Percentiles rank a stretch among this genome's conserved stretches.
Conservation (phyloP, 1,139 yeast genomes). For the Scheffersomyces illinoinensis region DNA sequence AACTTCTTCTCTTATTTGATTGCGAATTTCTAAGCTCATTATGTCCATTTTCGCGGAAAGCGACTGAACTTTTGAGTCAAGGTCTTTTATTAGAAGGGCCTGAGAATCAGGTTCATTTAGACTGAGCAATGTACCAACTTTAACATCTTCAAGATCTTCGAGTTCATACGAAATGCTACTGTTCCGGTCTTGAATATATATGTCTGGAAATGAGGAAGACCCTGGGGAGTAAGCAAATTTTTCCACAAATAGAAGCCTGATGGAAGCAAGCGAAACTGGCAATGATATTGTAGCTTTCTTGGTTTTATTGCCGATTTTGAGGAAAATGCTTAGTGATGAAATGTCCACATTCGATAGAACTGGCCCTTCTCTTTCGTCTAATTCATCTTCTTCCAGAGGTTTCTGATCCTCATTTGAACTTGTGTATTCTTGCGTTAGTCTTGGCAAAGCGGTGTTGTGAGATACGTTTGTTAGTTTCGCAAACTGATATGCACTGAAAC, state of each 20-base stretch:
- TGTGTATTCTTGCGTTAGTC: conserved; percentile 6
- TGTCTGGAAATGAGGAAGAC: conserved; percentile 70
- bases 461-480: conserved; percentile 68
- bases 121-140: conserved; percentile 59
- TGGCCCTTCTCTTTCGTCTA: background rate
- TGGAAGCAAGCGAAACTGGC: conserved; percentile 60
- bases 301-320: conserved; percentile 58
- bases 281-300: conserved; percentile 57
- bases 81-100: conserved; percentile 16
- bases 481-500: conserved; percentile 92
- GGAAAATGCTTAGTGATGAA: conserved; percentile 34
- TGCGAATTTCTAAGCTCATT: conserved; percentile 21
- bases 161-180: conserved; percentile 72
- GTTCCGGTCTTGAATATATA: conserved; percentile 67
- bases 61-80: conserved; percentile 31
- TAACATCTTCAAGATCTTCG: conserved; percentile 71
- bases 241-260: conserved; percentile 78
- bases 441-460: conserved; percentile 20
- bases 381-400: background rate
- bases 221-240: conserved; percentile 85
- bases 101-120: conserved; percentile 43
- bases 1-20: conserved; percentile 25
- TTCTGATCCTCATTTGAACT: background rate
- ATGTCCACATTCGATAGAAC: background rate
- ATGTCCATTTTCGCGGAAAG: conserved; percentile 31